Base-by-base conservation (phyloP, 306 rosid genomes). In the Alnus rubra region DNA sequence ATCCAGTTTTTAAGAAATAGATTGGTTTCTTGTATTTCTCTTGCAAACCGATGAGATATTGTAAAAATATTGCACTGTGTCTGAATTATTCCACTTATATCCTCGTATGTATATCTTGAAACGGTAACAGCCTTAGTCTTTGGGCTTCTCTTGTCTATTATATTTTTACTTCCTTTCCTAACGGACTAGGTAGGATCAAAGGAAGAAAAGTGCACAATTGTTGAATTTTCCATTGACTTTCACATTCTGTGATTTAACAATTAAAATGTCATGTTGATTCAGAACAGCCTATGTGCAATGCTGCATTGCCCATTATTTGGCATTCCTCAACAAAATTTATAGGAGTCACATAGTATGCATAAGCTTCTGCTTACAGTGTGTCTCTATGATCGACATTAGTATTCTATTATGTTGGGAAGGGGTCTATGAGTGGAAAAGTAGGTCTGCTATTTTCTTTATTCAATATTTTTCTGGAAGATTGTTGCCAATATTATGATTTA, bases 391-490 rank as follows among this genome's bases (percentile, higher is more conserved):
- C 5, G 65, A 59, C 14, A 69, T 60, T 70, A 48, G n/a, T 63
- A 49, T 23, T 54, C 67, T 53, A 64, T 14, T 51, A 50, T 76
- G 54, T 59, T 74, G 58, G 54, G 77, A 31, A 37, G 70, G 71
- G 52, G 70, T 60, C 16, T 63, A 72, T 69, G 4, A 45, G 7
- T 69, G 23, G 51, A 42, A 1, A 45, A 16, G 52, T 39, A 69
- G 13, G 5, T 44, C 13, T 18, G 5, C 7, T 42, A 7, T 44
- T 69, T 16, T 69, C 49, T 45, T 69, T 18, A 45, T 39, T 45
- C 14, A 69, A 16, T 37, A 39, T 5, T 11, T 67, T 18, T 39
- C 50, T 8, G 12, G 72, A 39, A 33, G n/a, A 16, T 42, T 35
- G 12, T 4, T 15, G 13, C 28, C 50, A 16, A 39, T 14, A 67